These are phyloP conservation scores for Kokia cookei DNA, from an alignment of 441 rosid genomes.

Conservation along the genomic window DNA sequence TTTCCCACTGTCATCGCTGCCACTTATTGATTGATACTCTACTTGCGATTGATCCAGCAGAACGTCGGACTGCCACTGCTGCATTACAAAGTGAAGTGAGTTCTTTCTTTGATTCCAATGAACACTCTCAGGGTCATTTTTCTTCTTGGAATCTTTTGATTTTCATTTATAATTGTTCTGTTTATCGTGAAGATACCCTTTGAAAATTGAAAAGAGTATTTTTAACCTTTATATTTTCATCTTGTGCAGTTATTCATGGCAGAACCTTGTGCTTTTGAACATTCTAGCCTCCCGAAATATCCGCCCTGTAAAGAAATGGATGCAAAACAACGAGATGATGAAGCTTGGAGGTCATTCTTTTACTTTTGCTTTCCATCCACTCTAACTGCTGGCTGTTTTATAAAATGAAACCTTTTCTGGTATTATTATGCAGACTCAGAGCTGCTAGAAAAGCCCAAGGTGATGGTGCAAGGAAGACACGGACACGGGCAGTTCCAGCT, in stretches of 20 bases:
- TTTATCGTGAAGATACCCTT: no score
- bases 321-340: conserved; percentile 81
- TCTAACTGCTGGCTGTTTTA: not conserved
- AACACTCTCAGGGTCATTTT: no score
- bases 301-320: conserved; percentile 28
- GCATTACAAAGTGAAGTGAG: no score
- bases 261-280: no score
- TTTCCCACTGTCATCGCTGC: conserved; percentile 66
- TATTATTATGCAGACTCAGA: conserved; percentile 45
- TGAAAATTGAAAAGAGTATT: no score
- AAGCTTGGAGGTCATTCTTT: conserved; percentile 62
- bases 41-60: conserved; percentile 86
- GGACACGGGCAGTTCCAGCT: conserved; percentile 69
- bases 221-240: no score
- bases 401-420: not conserved
- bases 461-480: conserved; percentile 57
- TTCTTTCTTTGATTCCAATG: no score
- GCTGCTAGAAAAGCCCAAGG: conserved; percentile 66
- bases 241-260: no score
- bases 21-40: conserved; percentile 77
- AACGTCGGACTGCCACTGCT: conserved; percentile 57
- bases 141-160: no score
- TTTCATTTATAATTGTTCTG: no score
- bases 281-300: no score
- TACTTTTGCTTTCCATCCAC: not conserved